Percentiles rank a stretch among this genome's conserved stretches.
Evolutionary conservation across 106 monocot genomes (phyloP).

Genomic region (Dendrobium catenatum): DNA sequence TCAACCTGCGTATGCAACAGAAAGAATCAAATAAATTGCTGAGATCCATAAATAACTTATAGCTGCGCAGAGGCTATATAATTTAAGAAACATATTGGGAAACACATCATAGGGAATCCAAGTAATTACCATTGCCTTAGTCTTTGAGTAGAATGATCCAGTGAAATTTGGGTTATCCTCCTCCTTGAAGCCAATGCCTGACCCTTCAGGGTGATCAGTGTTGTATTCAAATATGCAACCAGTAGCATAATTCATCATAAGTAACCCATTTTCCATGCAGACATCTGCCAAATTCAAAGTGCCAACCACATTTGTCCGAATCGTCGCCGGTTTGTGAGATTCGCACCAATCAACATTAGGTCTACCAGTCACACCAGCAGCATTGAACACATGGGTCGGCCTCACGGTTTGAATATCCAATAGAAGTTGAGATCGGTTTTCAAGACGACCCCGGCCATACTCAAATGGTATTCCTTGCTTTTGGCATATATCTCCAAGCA

Average conservation of each 20-base stretch:
- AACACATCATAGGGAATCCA: background rate
- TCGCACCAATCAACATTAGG: conserved; percentile 61
- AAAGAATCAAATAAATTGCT: background rate
- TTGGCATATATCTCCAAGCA: conserved; percentile 45
- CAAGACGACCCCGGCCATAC: conserved; percentile 42
- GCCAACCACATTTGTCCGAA: conserved; percentile 44
- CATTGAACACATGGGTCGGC: conserved; percentile 61
- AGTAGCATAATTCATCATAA: conserved; percentile 56
- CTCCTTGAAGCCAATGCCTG: conserved; percentile 53
- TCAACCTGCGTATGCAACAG: conserved; percentile 16
- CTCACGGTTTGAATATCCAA: conserved; percentile 39
- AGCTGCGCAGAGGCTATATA: background rate
- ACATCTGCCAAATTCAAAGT: conserved; percentile 46
- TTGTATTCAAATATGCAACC: conserved; percentile 61
- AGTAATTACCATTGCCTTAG: conserved; percentile 48
- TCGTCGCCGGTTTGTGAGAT: conserved; percentile 40
- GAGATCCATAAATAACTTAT: background rate
- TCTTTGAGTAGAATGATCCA: conserved; percentile 57
- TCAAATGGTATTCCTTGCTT: conserved; percentile 40
- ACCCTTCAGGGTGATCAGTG: conserved; percentile 39
- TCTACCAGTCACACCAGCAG: conserved; percentile 52
- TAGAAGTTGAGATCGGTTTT: conserved; percentile 30
- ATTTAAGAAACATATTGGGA: no score
- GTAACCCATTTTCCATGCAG: conserved; percentile 37
- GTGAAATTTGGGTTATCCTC: conserved; percentile 47